phyloP scores from a whole-genome alignment of 768 basidiomycete genomes.

The Panaeolus cyanescens region DNA sequence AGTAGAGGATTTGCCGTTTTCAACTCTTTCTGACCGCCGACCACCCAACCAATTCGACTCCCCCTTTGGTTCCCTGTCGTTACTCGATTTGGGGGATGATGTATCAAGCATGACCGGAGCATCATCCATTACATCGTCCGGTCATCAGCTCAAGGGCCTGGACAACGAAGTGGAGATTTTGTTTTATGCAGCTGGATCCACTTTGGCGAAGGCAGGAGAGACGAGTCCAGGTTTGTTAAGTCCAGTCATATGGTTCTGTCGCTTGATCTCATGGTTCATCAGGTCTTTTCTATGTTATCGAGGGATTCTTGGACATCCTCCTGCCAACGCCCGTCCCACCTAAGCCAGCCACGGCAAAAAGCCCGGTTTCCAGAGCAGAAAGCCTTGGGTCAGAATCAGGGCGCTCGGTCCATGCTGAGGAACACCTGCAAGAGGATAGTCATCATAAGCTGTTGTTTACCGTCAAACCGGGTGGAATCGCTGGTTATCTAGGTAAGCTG shows the following conservation, averaged over 20 bases:
- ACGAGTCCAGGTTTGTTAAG: slow-evolving; percentile 67
- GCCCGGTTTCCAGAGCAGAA: slow-evolving; percentile 14
- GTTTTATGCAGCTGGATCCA: slow-evolving; percentile 86
- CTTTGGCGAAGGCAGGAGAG: slow-evolving; percentile 88
- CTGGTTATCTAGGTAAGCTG: slow-evolving; percentile 83
- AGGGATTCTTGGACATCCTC: slow-evolving; percentile 92
- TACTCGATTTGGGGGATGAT: slow-evolving; percentile 74
- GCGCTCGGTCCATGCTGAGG: slow-evolving; percentile 32
- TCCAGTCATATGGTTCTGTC: not conserved
- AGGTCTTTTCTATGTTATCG: slow-evolving; percentile 94
- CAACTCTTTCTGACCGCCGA: slow-evolving; percentile 48
- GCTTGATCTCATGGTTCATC: slow-evolving; percentile 6
- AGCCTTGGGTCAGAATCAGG: slow-evolving; percentile 37
- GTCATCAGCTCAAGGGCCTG: slow-evolving; percentile 74
- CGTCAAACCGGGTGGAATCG: slow-evolving; percentile 96
- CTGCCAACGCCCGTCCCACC: slow-evolving; percentile 54
- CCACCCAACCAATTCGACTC: slow-evolving; percentile 48
- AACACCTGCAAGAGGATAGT: slow-evolving; percentile 24
- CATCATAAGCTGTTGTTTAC: slow-evolving; percentile 81
- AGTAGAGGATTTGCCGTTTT: slow-evolving; percentile 64
- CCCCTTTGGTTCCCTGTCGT: slow-evolving; percentile 73
- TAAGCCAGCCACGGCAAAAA: slow-evolving; percentile 16
- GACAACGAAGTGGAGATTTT: slow-evolving; percentile 97
- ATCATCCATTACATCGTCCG: slow-evolving; percentile 51
- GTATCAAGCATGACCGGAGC: slow-evolving; percentile 63